phyloP scores from a whole-genome alignment of 2,329 filamentous ascomycete species.

The Fusarium staphyleae region DNA sequence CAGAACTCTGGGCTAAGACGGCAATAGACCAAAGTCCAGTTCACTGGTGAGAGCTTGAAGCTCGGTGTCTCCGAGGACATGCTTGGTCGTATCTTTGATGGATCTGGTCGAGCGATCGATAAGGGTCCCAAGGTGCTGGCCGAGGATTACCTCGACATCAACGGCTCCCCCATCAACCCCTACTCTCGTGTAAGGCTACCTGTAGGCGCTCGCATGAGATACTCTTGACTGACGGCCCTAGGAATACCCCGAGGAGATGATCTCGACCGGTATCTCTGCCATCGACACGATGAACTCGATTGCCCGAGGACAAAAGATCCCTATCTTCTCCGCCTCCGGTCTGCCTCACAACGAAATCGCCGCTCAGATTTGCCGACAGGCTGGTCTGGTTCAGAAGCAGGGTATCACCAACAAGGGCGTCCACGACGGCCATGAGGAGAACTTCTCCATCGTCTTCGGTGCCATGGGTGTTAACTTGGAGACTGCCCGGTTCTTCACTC shows the following conservation, averaged over 20 bases:
- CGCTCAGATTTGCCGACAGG: slow-evolving; percentile 97
- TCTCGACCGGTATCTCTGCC: slow-evolving; percentile 97
- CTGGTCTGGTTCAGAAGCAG: slow-evolving; percentile 83
- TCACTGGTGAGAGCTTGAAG: slow-evolving; percentile 96
- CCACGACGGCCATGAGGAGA: slow-evolving; percentile 96
- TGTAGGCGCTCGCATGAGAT: background rate
- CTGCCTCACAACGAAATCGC: slow-evolving; percentile 99
- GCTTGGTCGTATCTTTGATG: slow-evolving; percentile 98
- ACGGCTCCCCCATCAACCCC: slow-evolving; percentile 98
- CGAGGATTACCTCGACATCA: slow-evolving; percentile 98
- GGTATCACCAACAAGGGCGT: slow-evolving; percentile 88
- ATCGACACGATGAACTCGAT: slow-evolving; percentile 99
- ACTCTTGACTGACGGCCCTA: slow-evolving; percentile 47
- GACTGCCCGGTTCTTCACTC: slow-evolving; percentile 96
- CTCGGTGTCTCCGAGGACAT: slow-evolving; percentile 99
- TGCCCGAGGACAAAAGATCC: slow-evolving; percentile 98
- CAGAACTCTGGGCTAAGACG: slow-evolving; percentile 38
- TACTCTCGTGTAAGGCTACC: slow-evolving; percentile 80
- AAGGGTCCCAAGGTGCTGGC: slow-evolving; percentile 98
- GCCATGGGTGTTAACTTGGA: slow-evolving; percentile 99
- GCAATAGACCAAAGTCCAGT: slow-evolving; percentile 89
- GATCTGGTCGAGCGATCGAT: slow-evolving; percentile 96
- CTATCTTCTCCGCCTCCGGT: slow-evolving; percentile 98
- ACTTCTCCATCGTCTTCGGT: slow-evolving; percentile 99
- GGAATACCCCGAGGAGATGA: slow-evolving; percentile 99